Percentiles rank a stretch among this genome's conserved stretches.
Evolutionary conservation across 768 basidiomycete genomes (phyloP).

Genomic region (Suillus sp.): DNA sequence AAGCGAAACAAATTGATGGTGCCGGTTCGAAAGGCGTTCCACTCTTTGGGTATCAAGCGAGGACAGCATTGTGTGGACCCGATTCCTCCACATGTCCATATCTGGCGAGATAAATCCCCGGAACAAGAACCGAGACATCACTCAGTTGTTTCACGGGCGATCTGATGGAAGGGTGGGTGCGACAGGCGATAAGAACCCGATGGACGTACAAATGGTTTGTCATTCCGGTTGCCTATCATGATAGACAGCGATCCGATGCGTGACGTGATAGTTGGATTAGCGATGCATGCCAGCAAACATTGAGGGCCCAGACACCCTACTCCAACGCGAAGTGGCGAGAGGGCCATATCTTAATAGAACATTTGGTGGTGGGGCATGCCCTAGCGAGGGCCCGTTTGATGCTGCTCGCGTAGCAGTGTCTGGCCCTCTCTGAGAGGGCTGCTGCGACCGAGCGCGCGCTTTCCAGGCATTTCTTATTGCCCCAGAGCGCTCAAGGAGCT

Average conservation of each 20-base stretch:
- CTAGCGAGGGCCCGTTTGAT: constrained; percentile 28
- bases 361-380: constrained; percentile 21
- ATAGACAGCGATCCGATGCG: neutral
- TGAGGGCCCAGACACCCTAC: constrained; percentile 71
- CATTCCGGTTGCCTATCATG: constrained; percentile 5
- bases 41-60: neutral
- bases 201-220: constrained; percentile 5
- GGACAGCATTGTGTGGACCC: neutral
- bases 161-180: neutral
- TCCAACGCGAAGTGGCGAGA: constrained; percentile 63
- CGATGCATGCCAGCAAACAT: constrained; percentile 67
- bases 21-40: neutral
- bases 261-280: constrained; percentile 34
- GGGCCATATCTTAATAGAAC: constrained; percentile 57
- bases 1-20: constrained; percentile 4
- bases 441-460: constrained; percentile 48
- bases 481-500: constrained; percentile 70
- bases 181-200: constrained; percentile 3
- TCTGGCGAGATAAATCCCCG: neutral
- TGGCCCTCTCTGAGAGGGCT: constrained; percentile 18
- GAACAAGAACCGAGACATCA: constrained; percentile 1
- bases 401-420: neutral
- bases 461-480: constrained; percentile 78
- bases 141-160: neutral
- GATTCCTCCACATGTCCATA: constrained; percentile 1